Evolutionary conservation across 805 yeast genomes (phyloP).

Genomic region (Wickerhamiella musiphila): DNA sequence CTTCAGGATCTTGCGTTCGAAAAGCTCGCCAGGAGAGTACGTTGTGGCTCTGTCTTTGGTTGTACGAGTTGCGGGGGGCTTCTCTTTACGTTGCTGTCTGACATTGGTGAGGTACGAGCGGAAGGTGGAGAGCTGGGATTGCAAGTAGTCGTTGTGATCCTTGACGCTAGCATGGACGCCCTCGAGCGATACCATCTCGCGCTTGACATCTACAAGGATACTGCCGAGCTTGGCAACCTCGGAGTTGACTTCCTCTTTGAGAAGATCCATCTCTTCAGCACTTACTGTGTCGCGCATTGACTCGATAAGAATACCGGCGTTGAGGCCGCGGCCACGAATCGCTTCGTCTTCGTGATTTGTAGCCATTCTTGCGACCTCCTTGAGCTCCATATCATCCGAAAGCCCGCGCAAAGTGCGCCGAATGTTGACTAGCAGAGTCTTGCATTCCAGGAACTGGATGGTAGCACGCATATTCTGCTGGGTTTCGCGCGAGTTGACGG

Average conservation of each 20-base stretch:
- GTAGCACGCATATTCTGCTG: constrained; percentile 14
- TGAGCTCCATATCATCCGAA: constrained; percentile 9
- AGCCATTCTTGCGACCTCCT: constrained; percentile 20
- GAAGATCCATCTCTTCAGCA: constrained; percentile 8
- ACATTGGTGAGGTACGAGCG: constrained; percentile 22
- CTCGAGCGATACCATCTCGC: constrained; percentile 19
- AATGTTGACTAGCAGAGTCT: constrained; percentile 21
- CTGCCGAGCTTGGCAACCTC: constrained; percentile 22
- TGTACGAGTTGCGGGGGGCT: not conserved
- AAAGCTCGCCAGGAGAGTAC: constrained; percentile 15
- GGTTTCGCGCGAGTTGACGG: constrained; percentile 13
- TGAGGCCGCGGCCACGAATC: constrained; percentile 20
- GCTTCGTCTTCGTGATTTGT: constrained; percentile 17
- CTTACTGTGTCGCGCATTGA: not conserved
- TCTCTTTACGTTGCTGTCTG: constrained; percentile 13
- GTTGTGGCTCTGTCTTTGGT: constrained; percentile 13
- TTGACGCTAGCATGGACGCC: constrained; percentile 19
- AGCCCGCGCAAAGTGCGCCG: constrained; percentile 20
- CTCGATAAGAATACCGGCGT: constrained; percentile 19
- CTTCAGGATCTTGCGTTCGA: constrained; percentile 14
- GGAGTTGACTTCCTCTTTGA: constrained; percentile 20
- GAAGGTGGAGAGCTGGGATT: constrained; percentile 22
- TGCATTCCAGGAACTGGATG: constrained; percentile 21
- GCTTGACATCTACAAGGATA: constrained; percentile 17
- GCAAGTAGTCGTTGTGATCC: constrained; percentile 23